Conservation (phyloP, 75 land plant genomes). For the Selaginella tamariscina region DNA sequence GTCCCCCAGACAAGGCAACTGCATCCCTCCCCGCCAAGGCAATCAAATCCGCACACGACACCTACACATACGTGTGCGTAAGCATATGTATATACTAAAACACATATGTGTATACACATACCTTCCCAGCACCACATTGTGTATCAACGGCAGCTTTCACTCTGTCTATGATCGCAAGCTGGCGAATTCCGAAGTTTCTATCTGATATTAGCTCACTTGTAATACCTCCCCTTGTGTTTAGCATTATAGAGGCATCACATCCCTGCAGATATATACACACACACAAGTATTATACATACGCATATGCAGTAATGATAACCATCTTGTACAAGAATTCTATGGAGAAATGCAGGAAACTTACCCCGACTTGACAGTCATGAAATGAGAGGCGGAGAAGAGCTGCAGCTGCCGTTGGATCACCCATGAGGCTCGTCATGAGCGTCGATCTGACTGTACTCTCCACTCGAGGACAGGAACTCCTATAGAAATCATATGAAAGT, state of each 20-base stretch:
- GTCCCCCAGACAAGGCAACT: conserved; percentile 30
- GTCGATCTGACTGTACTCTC: conserved; percentile 38
- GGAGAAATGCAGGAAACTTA: conserved; percentile 14
- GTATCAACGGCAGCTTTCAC: conserved; percentile 11
- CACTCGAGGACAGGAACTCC: not conserved
- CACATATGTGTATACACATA: conserved; percentile 27
- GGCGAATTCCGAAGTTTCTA: conserved; percentile 14
- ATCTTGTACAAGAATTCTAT: not conserved
- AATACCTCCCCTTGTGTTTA: conserved; percentile 13
- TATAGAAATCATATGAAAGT: not conserved
- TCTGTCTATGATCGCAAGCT: conserved; percentile 14
- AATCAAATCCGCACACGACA: conserved; percentile 20
- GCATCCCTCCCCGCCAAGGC: conserved; percentile 2
- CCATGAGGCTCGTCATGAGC: conserved; percentile 24
- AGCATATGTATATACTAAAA: no score
- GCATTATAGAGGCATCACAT: conserved; percentile 49
- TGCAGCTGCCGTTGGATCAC: conserved; percentile 47
- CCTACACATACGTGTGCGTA: no score
- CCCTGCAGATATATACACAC: conserved; percentile 25
- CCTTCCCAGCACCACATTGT: conserved; percentile 14
- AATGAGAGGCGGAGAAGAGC: conserved; percentile 67
- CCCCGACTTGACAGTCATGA: conserved; percentile 78
- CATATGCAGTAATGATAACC: no score
- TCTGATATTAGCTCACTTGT: conserved; percentile 21
- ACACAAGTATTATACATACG: no score